Evolutionary conservation across 2,329 filamentous ascomycete species (phyloP), one percentile per base, ranked within the genome.

Genomic region (Neofusicoccum ribis): DNA sequence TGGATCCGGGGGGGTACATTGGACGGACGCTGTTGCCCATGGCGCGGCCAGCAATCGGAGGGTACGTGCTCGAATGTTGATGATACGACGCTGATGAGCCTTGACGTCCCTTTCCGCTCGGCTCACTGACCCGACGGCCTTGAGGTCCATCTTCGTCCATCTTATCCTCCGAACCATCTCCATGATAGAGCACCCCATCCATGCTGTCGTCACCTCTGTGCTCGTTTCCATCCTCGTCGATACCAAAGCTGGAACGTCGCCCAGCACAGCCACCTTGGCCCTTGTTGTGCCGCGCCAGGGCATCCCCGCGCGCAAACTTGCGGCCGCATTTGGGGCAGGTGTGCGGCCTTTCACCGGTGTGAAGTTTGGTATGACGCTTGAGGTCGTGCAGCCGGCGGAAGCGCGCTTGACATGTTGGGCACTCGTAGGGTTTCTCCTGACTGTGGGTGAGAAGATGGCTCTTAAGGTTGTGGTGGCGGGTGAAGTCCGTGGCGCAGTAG

Each of bases 381-480:
- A 99, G 80, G 74, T 99, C 95, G 75, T 99, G 95, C 60, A 98
- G 83, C 68, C 95, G 88, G 64, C 95, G 88, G 78, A 99, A 99
- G 61, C 94, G 89, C 77, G 95, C 91, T 71, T 94, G 88, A 76
- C 95, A 99, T n/a, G 91, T 92, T 68, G 92, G 89, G 75, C 95
- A 99, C 34, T 95, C 87, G 74, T 95, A 99, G 0, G 95, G 95
- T 79, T 99, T 99, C 78, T 99, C 95, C 82, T 99, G 94, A 73
- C 93, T 97, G 78, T 98, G 95, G 0, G 95, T 98, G 75, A 99
- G 86, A 65, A 99, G 85, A 80, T 99, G 95, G 71, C 93, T 97
- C 81, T 98, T 99, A 34, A 98, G 86, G 73, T 99, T 98, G 76
- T 98, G 95, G 75, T 98, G 95, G 50, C 95, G 88, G 34, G 95